These are phyloP conservation scores for Nothophoma quercina DNA, from an alignment of 2,329 filamentous ascomycete species.

Conservation along the genomic window DNA sequence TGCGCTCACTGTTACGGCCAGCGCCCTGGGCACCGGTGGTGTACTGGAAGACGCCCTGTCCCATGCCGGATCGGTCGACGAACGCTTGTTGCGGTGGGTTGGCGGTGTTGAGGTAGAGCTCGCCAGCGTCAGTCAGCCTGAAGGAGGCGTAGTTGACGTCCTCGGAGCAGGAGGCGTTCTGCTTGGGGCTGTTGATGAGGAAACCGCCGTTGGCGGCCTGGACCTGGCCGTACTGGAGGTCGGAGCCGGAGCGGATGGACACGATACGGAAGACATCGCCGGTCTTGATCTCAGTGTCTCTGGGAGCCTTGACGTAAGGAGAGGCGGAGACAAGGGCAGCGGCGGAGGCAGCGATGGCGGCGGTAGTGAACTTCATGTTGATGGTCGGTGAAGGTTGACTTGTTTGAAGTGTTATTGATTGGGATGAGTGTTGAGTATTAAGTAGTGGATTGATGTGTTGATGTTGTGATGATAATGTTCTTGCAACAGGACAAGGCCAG, in stretches of 20 bases:
- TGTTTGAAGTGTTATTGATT: slow-evolving; percentile 6
- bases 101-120: slow-evolving; percentile 57
- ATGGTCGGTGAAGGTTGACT: slow-evolving; percentile 15
- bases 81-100: slow-evolving; percentile 59
- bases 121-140: slow-evolving; percentile 53
- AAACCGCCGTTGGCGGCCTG: slow-evolving; percentile 57
- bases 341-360: slow-evolving; percentile 29
- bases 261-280: slow-evolving; percentile 58
- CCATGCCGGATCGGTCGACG: slow-evolving; percentile 67
- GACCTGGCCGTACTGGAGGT: slow-evolving; percentile 57
- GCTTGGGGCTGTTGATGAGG: slow-evolving; percentile 51
- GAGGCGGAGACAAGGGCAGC: slow-evolving; percentile 37
- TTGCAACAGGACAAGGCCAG: not conserved
- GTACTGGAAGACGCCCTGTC: slow-evolving; percentile 63
- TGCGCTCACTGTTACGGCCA: slow-evolving; percentile 55
- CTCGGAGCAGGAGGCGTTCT: slow-evolving; percentile 59
- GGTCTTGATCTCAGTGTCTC: slow-evolving; percentile 31
- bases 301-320: slow-evolving; percentile 27
- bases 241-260: slow-evolving; percentile 59
- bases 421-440: slow-evolving; percentile 1
- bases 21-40: slow-evolving; percentile 54
- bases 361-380: slow-evolving; percentile 44
- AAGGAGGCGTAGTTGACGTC: slow-evolving; percentile 58
- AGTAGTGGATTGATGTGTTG: slow-evolving; percentile 14
- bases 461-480: slow-evolving; percentile 7